phyloP scores from a whole-genome alignment of 1,139 yeast genomes.

The Insectozyma bohioensis region DNA sequence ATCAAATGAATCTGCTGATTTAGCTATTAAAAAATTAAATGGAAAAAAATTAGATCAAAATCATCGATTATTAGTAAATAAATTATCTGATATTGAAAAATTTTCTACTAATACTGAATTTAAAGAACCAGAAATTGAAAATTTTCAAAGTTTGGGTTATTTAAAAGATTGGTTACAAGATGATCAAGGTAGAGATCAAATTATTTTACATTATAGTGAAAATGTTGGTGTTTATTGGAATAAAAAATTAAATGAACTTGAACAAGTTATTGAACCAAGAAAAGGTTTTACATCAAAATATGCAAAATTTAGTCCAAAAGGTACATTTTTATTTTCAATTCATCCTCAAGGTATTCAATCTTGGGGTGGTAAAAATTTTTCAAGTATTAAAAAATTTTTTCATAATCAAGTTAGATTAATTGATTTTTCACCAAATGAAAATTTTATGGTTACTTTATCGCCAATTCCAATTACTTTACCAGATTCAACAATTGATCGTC shows the following conservation, averaged over 20 bases:
- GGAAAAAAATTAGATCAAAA: constrained; percentile 92
- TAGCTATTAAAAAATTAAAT: constrained; percentile 78
- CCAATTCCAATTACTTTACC: constrained; percentile 79
- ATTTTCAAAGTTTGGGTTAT: constrained; percentile 74
- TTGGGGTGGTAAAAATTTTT: constrained; percentile 91
- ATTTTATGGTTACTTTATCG: constrained; percentile 86
- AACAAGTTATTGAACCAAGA: constrained; percentile 76
- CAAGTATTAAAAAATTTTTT: constrained; percentile 71
- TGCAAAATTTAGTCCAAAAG: constrained; percentile 91
- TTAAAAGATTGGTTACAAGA: constrained; percentile 92
- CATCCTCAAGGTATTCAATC: constrained; percentile 95
- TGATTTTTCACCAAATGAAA: constrained; percentile 92
- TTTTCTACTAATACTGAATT: constrained; percentile 55
- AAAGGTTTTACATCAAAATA: constrained; percentile 83
- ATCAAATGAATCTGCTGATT: constrained; percentile 64
- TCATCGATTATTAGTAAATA: constrained; percentile 86
- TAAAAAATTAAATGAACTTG: constrained; percentile 73
- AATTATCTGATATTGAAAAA: constrained; percentile 75
- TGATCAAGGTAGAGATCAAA: constrained; percentile 87
- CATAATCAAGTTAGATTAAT: constrained; percentile 90
- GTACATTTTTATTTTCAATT: constrained; percentile 82
- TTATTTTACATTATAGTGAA: constrained; percentile 76
- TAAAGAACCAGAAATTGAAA: constrained; percentile 68
- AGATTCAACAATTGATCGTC: constrained; percentile 61
- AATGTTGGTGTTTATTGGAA: constrained; percentile 88